phyloP scores from a whole-genome alignment of 2,329 filamentous ascomycete species.

The Clonostachys solani region DNA sequence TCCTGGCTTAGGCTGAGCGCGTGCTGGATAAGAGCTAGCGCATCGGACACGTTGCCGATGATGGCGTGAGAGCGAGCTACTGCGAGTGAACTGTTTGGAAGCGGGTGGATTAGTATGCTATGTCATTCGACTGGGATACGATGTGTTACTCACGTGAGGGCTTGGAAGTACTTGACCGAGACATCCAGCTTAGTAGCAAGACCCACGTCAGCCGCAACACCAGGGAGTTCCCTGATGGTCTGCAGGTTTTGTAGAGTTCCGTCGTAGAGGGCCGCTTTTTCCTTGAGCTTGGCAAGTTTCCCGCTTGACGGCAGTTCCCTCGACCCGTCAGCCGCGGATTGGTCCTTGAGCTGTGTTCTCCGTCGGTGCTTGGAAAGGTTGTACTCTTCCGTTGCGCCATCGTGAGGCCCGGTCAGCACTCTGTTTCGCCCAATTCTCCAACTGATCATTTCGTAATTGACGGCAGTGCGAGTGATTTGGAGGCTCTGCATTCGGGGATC shows the following conservation, averaged over 20 bases:
- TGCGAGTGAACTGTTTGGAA: not conserved
- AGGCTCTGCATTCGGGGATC: slow-evolving; percentile 88
- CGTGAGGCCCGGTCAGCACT: slow-evolving; percentile 76
- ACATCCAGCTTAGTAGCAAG: slow-evolving; percentile 76
- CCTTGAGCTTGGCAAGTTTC: slow-evolving; percentile 75
- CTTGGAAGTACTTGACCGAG: slow-evolving; percentile 79
- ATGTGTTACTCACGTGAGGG: slow-evolving; percentile 66
- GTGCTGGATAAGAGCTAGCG: slow-evolving; percentile 78
- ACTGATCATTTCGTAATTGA: slow-evolving; percentile 90
- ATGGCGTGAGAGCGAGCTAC: slow-evolving; percentile 82
- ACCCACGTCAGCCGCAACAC: slow-evolving; percentile 76
- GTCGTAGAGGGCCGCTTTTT: slow-evolving; percentile 86
- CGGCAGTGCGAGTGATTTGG: slow-evolving; percentile 86
- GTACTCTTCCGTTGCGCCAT: slow-evolving; percentile 62
- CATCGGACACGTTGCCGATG: slow-evolving; percentile 67
- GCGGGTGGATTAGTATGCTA: slow-evolving; percentile 4
- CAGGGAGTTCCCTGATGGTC: slow-evolving; percentile 82
- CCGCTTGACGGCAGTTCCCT: slow-evolving; percentile 68
- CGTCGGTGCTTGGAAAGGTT: slow-evolving; percentile 35
- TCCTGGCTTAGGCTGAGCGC: slow-evolving; percentile 60
- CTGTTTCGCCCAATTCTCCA: slow-evolving; percentile 94
- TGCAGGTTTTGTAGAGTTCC: slow-evolving; percentile 88
- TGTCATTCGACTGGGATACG: not conserved
- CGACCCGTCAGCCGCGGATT: slow-evolving; percentile 29
- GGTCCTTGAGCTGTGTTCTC: slow-evolving; percentile 38